Evolutionary conservation across 352 stramenopile species (phyloP), one percentile per base, ranked within the genome.

Genomic region (Globisporangium parvum): DNA sequence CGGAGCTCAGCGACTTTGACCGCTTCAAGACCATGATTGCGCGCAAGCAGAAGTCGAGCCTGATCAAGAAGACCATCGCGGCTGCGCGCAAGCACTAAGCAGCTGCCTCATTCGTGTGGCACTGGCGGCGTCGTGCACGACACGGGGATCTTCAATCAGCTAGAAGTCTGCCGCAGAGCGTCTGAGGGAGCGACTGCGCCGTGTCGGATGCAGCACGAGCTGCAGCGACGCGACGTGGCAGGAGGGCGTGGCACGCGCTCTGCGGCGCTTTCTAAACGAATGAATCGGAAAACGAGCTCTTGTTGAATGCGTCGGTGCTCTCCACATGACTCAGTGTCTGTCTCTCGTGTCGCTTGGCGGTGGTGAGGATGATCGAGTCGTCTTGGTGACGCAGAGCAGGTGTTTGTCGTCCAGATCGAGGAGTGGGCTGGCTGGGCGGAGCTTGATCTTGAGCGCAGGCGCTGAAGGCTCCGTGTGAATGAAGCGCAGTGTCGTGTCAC

Each of bases 11-110:
- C 62, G 98, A 99, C 87, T 99, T 99, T 67, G 95, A 98, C 71
- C 89, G 97, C 71, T 99, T 99, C 84, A 99, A 99, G 93, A 85
- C 98, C 61, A 98, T 98, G 96, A 96, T 98, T 69, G 97, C 96
- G 46, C 96, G 96, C 76, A 99, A 99, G 92, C 94, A 99, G 77
- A 98, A 98, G 87, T 90, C 80, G 60, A 80, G 77, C 44, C 87
- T 98, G 57, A 88, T 98, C 73, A 96, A 95, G 73, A 97, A 98
- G 77, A 66, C 80, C 41, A 59, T 91, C 46, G 85, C 85, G 51
- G 79, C 80, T 17, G 61, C 75, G 51, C 84, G 82, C 71, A 95
- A 95, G 80, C 85, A 85, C 74, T 84, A 81, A 70, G 49, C 21
- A 17, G 21, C 11, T 53, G 47, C 26, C 26, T 37, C 4, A 2